Evolutionary conservation across 2,329 filamentous ascomycete species (phyloP).

Genomic region (Aspergillus piperis): DNA sequence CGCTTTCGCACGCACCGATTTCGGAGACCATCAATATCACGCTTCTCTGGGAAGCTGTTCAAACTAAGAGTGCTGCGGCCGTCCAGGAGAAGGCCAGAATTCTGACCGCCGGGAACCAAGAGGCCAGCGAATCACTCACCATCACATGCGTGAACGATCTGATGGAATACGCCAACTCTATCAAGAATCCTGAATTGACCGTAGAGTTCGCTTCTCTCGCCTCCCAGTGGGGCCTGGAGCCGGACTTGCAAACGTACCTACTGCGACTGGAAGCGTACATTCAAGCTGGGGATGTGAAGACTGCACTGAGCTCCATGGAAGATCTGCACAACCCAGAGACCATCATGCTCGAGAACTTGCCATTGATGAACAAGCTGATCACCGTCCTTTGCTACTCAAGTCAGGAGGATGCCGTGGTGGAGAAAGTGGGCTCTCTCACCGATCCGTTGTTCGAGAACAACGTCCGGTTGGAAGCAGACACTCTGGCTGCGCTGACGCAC

Average conservation of each 20-base stretch:
- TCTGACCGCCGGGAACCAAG: constrained; percentile 57
- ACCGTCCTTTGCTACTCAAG: constrained; percentile 63
- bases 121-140: constrained; percentile 56
- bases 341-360: constrained; percentile 60
- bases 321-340: constrained; percentile 53
- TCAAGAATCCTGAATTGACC: constrained; percentile 69
- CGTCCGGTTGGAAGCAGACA: constrained; percentile 70
- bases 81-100: constrained; percentile 71
- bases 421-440: constrained; percentile 71
- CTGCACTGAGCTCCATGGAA: constrained; percentile 58
- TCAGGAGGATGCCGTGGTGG: constrained; percentile 61
- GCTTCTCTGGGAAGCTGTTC: constrained; percentile 73
- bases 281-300: constrained; percentile 70
- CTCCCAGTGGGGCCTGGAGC: constrained; percentile 63
- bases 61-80: constrained; percentile 71
- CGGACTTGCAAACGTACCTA: constrained; percentile 70
- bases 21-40: constrained; percentile 70
- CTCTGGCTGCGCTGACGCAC: constrained; percentile 71
- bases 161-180: constrained; percentile 70
- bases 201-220: constrained; percentile 72
- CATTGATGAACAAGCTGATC: constrained; percentile 70
- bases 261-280: constrained; percentile 76
- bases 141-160: constrained; percentile 75
- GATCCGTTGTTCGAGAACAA: constrained; percentile 71
- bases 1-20: constrained; percentile 45